Evolutionary conservation across 1,284 basidiomycete genomes (phyloP).

Genomic region (Flammula alnicola): DNA sequence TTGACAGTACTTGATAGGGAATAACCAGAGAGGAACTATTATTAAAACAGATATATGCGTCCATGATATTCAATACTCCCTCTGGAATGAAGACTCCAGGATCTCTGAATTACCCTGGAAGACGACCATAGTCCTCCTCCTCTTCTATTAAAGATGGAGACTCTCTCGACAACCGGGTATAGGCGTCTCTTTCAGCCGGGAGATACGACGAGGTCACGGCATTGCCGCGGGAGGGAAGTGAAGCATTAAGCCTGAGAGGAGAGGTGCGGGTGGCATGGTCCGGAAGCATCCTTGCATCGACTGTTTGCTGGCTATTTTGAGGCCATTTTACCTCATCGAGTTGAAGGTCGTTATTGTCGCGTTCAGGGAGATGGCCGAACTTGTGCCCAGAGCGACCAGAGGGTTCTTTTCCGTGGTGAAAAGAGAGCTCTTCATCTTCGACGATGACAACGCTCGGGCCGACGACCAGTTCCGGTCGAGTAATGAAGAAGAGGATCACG

Average conservation of each 20-base stretch:
- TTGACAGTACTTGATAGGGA: no score
- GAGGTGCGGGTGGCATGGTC: neutral
- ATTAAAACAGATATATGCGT: no score
- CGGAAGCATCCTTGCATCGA: conserved; percentile 7
- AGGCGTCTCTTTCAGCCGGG: neutral
- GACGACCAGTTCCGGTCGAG: conserved; percentile 39
- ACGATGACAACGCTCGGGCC: conserved; percentile 18
- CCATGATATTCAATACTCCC: no score
- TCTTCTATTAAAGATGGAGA: conserved; percentile 13
- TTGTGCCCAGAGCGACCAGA: conserved; percentile 6
- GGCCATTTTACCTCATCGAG: neutral
- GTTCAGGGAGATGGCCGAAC: conserved; percentile 20
- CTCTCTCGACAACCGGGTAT: conserved; percentile 8
- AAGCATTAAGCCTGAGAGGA: neutral
- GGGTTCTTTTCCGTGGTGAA: conserved; percentile 13
- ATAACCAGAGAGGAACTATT: no score
- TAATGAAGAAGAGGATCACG: conserved; percentile 48
- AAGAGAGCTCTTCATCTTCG: conserved; percentile 13
- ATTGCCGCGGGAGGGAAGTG: conserved; percentile 1
- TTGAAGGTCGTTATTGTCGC: neutral
- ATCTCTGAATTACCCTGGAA: conserved; percentile 9
- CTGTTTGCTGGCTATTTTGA: neutral
- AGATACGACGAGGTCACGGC: conserved; percentile 2
- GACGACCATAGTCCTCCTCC: conserved; percentile 20
- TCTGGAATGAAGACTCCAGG: no score